Evolutionary conservation across 1,139 yeast genomes (phyloP).

Genomic region (Lodderomyces beijingensis): DNA sequence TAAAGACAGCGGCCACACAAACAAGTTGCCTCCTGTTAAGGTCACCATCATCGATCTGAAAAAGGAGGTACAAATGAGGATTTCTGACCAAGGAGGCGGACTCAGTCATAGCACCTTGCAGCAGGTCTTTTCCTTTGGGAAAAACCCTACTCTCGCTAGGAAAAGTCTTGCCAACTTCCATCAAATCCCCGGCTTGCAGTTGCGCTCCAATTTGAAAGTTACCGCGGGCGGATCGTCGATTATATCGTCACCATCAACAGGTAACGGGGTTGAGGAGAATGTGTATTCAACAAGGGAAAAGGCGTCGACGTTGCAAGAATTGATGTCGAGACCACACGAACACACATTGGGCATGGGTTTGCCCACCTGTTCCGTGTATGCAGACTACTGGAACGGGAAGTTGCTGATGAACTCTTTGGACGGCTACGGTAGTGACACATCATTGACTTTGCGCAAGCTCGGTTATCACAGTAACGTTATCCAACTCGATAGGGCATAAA

Average conservation of each 20-base stretch:
- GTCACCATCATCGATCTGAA: conserved; percentile 67
- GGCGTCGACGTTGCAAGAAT: conserved; percentile 34
- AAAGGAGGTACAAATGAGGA: conserved; percentile 66
- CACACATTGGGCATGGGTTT: conserved; percentile 80
- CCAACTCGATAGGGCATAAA: conserved; percentile 65
- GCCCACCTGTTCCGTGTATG: conserved; percentile 87
- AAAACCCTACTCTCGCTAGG: conserved; percentile 54
- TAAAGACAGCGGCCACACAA: conserved; percentile 15
- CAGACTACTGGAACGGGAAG: conserved; percentile 95
- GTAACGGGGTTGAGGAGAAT: conserved; percentile 27
- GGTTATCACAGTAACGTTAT: conserved; percentile 63
- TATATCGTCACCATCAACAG: conserved; percentile 16
- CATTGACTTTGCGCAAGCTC: conserved; percentile 69
- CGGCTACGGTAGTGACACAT: conserved; percentile 90
- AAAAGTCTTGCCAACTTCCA: conserved; percentile 61
- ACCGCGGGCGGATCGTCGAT: neutral
- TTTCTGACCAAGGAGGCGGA: conserved; percentile 92
- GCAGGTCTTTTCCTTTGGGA: conserved; percentile 82
- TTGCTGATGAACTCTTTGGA: conserved; percentile 76
- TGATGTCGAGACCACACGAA: conserved; percentile 69
- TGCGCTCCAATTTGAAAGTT: conserved; percentile 25
- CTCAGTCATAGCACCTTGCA: conserved; percentile 52
- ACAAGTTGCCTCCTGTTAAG: conserved; percentile 60
- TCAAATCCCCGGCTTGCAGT: conserved; percentile 55
- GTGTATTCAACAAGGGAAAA: conserved; percentile 19